Base-by-base conservation (phyloP, 2,329 filamentous ascomycete species). In the Colletotrichum lentis region DNA sequence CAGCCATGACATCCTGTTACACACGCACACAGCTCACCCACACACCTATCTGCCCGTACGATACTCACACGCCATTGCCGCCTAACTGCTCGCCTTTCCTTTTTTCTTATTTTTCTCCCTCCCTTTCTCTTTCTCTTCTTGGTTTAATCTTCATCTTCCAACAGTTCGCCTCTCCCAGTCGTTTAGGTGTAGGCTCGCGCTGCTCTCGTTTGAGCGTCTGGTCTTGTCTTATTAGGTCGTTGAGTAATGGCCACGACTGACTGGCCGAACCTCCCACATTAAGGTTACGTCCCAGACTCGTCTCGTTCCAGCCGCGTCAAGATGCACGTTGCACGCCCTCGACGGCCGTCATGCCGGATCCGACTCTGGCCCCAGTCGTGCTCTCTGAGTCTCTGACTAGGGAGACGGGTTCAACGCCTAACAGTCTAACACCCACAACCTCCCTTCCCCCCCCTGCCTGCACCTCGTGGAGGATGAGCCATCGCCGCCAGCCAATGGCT, bases 261-360 rank as follows among this genome's bases (percentile, higher is more conserved):
- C 62, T 64, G 65, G 61, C 39, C 44, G 49, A 43, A 68, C 44
- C 35, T 16, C 47, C 12, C 49, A n/a, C 47, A 43, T 55, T 64
- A 68, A 68, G 65, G 61, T 68, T 68, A 44, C 55, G 65, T 68
- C 65, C 65, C 61, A 68, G 65, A 68, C 65, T 68, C 61, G 61
- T 68, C 54, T 68, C 55, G 65, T 68, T 68, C 65, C 65, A 68
- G 65, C 61, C 55, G 55, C 49, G 61, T 68, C 55, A 55, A 68
- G 49, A 43, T 54, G 61, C 60, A 64, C 43, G 49, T 37, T 64
- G 54, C 49, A 46, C 61, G 41, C 59, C 53, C 56, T 57, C 52
- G 24, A 39, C 31, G 20, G 44, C 59, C 52, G 43, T 41, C 24
- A 50, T 35, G 27, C 39, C 61, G 54, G 65, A 64, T 50, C 54